phyloP scores from a whole-genome alignment of 2,329 filamentous ascomycete genomes.

The Fusarium hainanense region DNA sequence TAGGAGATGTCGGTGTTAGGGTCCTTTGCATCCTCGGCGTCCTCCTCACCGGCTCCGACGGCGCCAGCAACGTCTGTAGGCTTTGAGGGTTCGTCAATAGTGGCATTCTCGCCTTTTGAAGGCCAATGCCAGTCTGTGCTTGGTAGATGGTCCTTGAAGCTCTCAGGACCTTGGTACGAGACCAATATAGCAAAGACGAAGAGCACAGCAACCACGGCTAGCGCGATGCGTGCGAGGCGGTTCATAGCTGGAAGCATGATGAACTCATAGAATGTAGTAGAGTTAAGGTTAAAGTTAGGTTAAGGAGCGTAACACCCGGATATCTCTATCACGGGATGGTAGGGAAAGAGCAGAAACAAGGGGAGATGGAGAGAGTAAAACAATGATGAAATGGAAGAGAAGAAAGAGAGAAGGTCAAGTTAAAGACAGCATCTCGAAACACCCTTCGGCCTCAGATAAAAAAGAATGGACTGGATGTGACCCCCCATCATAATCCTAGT shows the following conservation, averaged over 20 bases:
- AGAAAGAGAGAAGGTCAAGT: neutral
- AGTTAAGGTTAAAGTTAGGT: neutral
- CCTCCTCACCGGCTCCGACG: constrained; percentile 32
- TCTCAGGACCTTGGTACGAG: constrained; percentile 37
- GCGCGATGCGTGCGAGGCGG: constrained; percentile 40
- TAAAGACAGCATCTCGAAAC: constrained; percentile 18
- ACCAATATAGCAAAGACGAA: constrained; percentile 36
- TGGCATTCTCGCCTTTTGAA: constrained; percentile 25
- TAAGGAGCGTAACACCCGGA: constrained; percentile 34
- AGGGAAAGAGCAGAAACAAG: constrained; percentile 3
- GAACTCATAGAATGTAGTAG: constrained; percentile 19
- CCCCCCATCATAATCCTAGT: constrained; percentile 23
- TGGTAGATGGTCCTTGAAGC: constrained; percentile 30
- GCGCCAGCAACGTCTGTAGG: constrained; percentile 24
- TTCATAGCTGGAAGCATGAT: constrained; percentile 39
- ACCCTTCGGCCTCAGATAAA: constrained; percentile 28
- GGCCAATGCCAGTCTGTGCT: constrained; percentile 39
- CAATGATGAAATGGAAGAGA: constrained; percentile 13
- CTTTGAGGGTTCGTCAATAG: constrained; percentile 11
- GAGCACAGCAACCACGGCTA: constrained; percentile 41
- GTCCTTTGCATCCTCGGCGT: constrained; percentile 25
- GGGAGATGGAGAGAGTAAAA: neutral
- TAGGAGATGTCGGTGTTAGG: constrained; percentile 40
- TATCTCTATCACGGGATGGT: constrained; percentile 29
- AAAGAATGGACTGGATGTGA: constrained; percentile 18